Conservation (phyloP, 257 asterid genomes). For the Parsonsia alboflavescens region DNA sequence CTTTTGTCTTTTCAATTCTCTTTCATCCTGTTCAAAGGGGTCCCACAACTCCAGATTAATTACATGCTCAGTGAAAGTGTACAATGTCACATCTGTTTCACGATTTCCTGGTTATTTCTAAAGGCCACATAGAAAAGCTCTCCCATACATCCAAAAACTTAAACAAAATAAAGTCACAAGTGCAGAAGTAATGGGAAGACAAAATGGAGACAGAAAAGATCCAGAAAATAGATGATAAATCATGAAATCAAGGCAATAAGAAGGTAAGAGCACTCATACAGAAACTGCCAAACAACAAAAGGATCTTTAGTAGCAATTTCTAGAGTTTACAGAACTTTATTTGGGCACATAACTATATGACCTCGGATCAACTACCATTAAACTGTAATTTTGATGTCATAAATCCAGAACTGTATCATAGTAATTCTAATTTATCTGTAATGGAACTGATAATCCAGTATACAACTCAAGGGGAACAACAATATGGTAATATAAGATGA, state of each 20-base stretch:
- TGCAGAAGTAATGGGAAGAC: background rate
- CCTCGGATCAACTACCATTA: background rate
- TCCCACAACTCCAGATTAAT: slow-evolving; percentile 4
- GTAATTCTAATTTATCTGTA: background rate
- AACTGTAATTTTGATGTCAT: background rate
- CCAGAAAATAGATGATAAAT: background rate
- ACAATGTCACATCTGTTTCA: background rate
- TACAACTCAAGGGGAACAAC: background rate
- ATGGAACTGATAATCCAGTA: background rate
- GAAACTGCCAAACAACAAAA: background rate
- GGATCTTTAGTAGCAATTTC: background rate
- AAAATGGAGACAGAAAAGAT: background rate
- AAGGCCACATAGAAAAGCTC: background rate
- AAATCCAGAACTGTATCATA: background rate
- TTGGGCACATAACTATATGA: background rate
- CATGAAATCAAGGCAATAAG: background rate
- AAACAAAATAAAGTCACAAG: background rate
- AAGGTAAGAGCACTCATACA: background rate
- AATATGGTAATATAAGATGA: background rate
- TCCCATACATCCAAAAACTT: background rate
- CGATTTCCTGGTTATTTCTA: background rate
- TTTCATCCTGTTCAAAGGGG: slow-evolving; percentile 61
- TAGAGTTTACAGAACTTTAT: background rate
- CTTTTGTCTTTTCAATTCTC: slow-evolving; percentile 89
- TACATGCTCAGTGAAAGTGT: background rate